These are phyloP conservation scores for Paecilomyces variotii DNA, from an alignment of 2,329 filamentous ascomycete species.

Conservation along the genomic window DNA sequence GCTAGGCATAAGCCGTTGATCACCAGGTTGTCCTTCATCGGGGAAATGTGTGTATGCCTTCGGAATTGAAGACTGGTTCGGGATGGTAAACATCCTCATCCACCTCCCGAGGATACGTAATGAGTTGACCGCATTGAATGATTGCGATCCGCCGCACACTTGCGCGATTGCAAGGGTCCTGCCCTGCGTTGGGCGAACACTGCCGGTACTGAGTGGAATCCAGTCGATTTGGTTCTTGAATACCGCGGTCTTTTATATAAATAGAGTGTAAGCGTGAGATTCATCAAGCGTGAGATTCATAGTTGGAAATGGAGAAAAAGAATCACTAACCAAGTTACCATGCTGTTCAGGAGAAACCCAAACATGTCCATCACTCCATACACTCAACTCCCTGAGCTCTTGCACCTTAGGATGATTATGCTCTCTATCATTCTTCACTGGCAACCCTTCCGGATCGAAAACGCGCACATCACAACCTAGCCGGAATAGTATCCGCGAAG, in stretches of 20 bases:
- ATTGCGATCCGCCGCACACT: constrained; percentile 57
- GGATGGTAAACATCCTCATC: constrained; percentile 63
- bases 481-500: constrained; percentile 52
- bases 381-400: constrained; percentile 52
- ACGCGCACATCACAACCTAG: constrained; percentile 60
- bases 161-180: constrained; percentile 55
- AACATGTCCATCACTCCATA: constrained; percentile 59
- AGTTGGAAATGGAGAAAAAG: background rate
- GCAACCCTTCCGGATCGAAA: constrained; percentile 51
- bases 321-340: constrained; percentile 47
- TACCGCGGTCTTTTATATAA: constrained; percentile 44
- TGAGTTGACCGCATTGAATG: constrained; percentile 60
- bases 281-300: background rate
- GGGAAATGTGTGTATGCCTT: constrained; percentile 57
- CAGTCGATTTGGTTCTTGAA: constrained; percentile 67
- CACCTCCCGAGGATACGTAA: constrained; percentile 59
- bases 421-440: constrained; percentile 56
- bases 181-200: constrained; percentile 58
- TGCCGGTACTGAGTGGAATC: constrained; percentile 56
- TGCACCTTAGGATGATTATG: constrained; percentile 53
- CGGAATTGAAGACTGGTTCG: constrained; percentile 58
- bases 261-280: constrained; percentile 4
- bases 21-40: constrained; percentile 37
- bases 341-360: constrained; percentile 62
- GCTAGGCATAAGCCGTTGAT: constrained; percentile 47